phyloP scores from a whole-genome alignment of 805 yeast species.

The Candida patagonica region DNA sequence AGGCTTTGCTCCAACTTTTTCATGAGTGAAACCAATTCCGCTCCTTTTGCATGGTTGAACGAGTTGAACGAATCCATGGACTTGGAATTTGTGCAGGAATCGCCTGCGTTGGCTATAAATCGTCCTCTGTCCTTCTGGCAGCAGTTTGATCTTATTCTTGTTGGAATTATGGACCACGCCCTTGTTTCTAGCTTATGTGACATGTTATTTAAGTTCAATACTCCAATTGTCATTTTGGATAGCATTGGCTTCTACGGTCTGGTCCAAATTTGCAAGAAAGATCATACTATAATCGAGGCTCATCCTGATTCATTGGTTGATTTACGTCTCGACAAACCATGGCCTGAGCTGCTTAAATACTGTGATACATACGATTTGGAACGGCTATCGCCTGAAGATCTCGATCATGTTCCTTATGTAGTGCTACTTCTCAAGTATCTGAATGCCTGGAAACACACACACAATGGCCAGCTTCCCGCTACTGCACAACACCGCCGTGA shows the following conservation, averaged over 20 bases:
- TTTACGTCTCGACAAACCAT: constrained; percentile 56
- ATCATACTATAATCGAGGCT: constrained; percentile 63
- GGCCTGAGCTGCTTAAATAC: constrained; percentile 54
- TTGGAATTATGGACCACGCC: constrained; percentile 29
- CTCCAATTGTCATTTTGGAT: constrained; percentile 47
- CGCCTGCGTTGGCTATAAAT: neutral
- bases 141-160: constrained; percentile 41
- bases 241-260: constrained; percentile 60
- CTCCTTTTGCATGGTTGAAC: constrained; percentile 33
- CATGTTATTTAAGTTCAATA: constrained; percentile 33
- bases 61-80: constrained; percentile 55
- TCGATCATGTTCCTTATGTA: constrained; percentile 63
- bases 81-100: constrained; percentile 25
- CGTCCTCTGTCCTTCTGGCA: constrained; percentile 28
- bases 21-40: constrained; percentile 33
- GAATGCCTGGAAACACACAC: constrained; percentile 31
- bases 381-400: constrained; percentile 31
- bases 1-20: constrained; percentile 60
- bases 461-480: constrained; percentile 26
- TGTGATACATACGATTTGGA: constrained; percentile 34
- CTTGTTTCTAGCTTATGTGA: constrained; percentile 18
- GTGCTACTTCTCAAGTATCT: constrained; percentile 50
- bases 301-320: constrained; percentile 59
- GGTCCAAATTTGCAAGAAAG: constrained; percentile 42
- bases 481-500: constrained; percentile 33